These are phyloP conservation scores for Ophiostoma pallidulum DNA, from an alignment of 2,329 filamentous ascomycete species.

Conservation along the genomic window DNA sequence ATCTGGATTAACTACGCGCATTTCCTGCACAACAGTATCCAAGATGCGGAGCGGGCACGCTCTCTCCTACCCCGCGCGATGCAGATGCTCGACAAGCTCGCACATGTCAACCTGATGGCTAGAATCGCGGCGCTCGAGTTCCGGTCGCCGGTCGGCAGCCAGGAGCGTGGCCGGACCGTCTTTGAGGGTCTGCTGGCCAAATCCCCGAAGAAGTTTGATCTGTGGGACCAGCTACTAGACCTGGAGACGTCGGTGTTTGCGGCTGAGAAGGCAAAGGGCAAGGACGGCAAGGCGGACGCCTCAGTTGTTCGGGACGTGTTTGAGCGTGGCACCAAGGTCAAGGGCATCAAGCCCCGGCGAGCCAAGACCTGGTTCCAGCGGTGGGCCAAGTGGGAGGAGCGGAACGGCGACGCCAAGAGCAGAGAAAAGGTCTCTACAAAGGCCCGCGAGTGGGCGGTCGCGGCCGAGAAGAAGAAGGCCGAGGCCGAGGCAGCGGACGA, in stretches of 20 bases:
- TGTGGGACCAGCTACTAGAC: constrained; percentile 89
- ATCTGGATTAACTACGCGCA: constrained; percentile 94
- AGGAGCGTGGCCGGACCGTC: constrained; percentile 87
- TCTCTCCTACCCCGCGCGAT: constrained; percentile 73
- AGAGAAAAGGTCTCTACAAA: constrained; percentile 60
- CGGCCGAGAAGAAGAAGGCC: constrained; percentile 30
- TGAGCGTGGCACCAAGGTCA: constrained; percentile 62
- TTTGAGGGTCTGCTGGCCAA: constrained; percentile 80
- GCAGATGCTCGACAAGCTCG: constrained; percentile 64
- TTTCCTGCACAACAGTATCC: constrained; percentile 71
- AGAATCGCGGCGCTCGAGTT: constrained; percentile 93
- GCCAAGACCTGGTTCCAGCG: constrained; percentile 84
- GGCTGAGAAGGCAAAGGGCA: constrained; percentile 35
- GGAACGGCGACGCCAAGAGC: constrained; percentile 58
- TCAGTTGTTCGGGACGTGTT: constrained; percentile 64
- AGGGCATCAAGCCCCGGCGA: constrained; percentile 68
- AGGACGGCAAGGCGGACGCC: constrained; percentile 34
- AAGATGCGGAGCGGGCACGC: constrained; percentile 63
- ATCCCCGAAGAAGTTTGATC: constrained; percentile 80
- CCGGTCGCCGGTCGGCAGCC: constrained; percentile 68
- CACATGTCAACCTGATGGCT: constrained; percentile 63
- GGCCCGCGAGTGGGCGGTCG: constrained; percentile 60
- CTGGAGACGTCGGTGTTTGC: constrained; percentile 61
- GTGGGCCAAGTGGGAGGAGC: constrained; percentile 84
- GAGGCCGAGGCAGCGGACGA: constrained; percentile 18